These are phyloP conservation scores for Coniella lustricola DNA, from an alignment of 2,329 filamentous ascomycete genomes.

Conservation along the genomic window DNA sequence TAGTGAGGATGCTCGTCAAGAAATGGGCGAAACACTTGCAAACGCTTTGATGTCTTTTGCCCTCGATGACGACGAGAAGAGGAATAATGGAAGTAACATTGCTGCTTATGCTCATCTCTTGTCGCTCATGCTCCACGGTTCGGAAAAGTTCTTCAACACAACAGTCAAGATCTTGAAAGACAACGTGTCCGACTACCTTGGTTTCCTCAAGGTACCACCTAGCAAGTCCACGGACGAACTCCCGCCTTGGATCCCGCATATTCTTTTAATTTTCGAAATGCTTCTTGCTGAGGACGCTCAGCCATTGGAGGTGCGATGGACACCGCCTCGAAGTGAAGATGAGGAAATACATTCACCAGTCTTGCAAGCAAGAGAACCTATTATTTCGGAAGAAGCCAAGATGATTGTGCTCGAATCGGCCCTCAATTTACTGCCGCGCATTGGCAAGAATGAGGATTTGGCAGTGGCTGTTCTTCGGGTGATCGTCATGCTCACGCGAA, in stretches of 20 bases:
- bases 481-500: slow-evolving; percentile 79
- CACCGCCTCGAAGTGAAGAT: slow-evolving; percentile 42
- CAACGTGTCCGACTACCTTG: slow-evolving; percentile 67
- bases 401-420: slow-evolving; percentile 65
- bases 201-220: slow-evolving; percentile 66
- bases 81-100: slow-evolving; percentile 56
- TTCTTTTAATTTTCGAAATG: slow-evolving; percentile 83
- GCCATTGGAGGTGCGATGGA: slow-evolving; percentile 69
- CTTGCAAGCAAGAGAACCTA: slow-evolving; percentile 51
- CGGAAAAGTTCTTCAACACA: slow-evolving; percentile 66
- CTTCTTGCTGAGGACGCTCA: slow-evolving; percentile 85
- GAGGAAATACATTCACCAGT: slow-evolving; percentile 46
- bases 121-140: slow-evolving; percentile 78
- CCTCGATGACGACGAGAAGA: slow-evolving; percentile 55
- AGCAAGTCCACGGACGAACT: slow-evolving; percentile 66
- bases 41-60: slow-evolving; percentile 71
- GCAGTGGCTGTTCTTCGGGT: slow-evolving; percentile 78
- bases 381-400: slow-evolving; percentile 60
- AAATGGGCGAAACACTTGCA: slow-evolving; percentile 76
- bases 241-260: slow-evolving; percentile 88
- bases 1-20: slow-evolving; percentile 51
- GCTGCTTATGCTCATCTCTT: slow-evolving; percentile 89
- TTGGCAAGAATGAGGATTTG: slow-evolving; percentile 80
- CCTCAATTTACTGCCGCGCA: slow-evolving; percentile 75
- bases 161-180: slow-evolving; percentile 69